A percentile compares a stretch with the other conserved stretches of the same genome.
Evolutionary conservation across 306 rosid species (phyloP).

Genomic region (Carpinus fangiana): DNA sequence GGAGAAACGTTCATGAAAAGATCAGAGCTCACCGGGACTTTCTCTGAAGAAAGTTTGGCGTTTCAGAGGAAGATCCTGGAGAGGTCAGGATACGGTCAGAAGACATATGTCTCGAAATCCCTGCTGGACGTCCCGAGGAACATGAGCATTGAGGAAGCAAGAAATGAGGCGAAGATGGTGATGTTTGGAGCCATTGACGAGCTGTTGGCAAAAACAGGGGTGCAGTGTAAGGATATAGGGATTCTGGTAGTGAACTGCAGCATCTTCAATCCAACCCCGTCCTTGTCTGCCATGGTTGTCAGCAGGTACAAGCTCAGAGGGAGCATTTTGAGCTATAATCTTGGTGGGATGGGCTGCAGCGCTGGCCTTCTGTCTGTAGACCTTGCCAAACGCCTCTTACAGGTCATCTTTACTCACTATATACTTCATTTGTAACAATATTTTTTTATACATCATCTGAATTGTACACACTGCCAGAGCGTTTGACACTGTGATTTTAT

Average conservation of each 20-base stretch:
- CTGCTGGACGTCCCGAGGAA: neutral
- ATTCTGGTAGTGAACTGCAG: conserved; percentile 5
- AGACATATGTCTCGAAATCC: neutral
- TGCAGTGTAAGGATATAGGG: neutral
- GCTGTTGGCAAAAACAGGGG: conserved; percentile 1
- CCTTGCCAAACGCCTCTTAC: conserved; percentile 6
- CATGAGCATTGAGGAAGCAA: neutral
- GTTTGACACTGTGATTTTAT: no score
- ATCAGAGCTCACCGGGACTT: neutral
- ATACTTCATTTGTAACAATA: no score
- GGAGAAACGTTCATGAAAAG: neutral
- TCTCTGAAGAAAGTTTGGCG: conserved; percentile 1
- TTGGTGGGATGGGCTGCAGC: conserved; percentile 10
- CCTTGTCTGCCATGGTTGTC: conserved; percentile 3
- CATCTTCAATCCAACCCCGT: conserved; percentile 1
- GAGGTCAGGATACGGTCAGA: neutral
- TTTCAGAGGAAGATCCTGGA: conserved; percentile 11
- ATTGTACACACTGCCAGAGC: no score
- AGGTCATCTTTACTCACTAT: neutral
- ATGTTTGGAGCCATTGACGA: conserved; percentile 8
- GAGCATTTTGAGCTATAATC: neutral
- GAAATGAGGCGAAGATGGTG: conserved; percentile 7
- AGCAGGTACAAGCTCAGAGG: conserved; percentile 7
- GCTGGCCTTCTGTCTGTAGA: neutral
- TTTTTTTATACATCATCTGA: no score